A percentile compares a stretch with the other conserved stretches of the same genome.
Conservation (phyloP, 148 eudicot species). For the Dianthus caryophyllus region DNA sequence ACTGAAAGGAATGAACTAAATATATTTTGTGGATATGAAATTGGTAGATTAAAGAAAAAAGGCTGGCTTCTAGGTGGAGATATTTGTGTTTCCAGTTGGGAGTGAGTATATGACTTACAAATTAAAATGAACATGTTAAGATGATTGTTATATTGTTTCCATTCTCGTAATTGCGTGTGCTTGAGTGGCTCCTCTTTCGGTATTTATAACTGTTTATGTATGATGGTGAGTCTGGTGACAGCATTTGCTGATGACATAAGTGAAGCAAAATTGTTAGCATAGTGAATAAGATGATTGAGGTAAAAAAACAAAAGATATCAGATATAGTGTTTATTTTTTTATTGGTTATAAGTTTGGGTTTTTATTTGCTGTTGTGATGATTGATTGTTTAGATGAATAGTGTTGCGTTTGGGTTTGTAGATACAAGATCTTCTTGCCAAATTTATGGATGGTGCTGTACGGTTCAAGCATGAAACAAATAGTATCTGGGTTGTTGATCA, state of each 20-base stretch:
- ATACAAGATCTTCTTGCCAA: conserved; percentile 70
- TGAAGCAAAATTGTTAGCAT: neutral
- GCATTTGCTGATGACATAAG: neutral
- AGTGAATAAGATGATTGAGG: neutral
- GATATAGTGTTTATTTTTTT: neutral
- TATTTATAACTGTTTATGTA: neutral
- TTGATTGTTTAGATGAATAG: conserved; percentile 34
- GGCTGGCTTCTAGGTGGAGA: neutral
- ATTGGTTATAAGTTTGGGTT: neutral
- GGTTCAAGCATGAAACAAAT: conserved; percentile 41
- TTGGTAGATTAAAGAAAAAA: neutral
- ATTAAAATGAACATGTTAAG: too few relatives aligned
- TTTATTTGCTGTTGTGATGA: conserved; percentile 35
- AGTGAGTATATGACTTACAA: neutral
- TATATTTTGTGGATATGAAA: neutral
- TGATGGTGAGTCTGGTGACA: neutral
- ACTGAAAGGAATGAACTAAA: neutral
- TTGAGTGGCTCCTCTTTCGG: neutral
- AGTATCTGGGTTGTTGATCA: conserved; percentile 41
- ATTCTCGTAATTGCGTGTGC: neutral
- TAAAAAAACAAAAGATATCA: neutral
- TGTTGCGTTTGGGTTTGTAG: conserved; percentile 65
- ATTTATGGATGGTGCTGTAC: conserved; percentile 62
- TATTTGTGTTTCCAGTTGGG: neutral
- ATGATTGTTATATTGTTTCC: neutral